Percentiles rank a stretch among this genome's conserved stretches.
phyloP scores from a whole-genome alignment of 1,139 yeast genomes.

The Pneumocystis oryctolagi region DNA sequence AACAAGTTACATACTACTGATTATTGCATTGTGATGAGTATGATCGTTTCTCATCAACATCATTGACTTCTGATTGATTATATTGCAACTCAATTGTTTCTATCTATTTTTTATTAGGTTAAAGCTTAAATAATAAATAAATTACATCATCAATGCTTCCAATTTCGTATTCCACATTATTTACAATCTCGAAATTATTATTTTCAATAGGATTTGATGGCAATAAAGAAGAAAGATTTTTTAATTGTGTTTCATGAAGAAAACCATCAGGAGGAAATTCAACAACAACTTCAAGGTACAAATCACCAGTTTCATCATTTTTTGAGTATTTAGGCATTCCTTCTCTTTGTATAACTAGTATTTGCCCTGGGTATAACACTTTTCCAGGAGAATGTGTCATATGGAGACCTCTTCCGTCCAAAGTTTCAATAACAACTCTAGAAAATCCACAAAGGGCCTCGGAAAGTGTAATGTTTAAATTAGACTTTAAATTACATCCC shows the following conservation, averaged over 20 bases:
- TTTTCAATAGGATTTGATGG: slow-evolving; percentile 1
- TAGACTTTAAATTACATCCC: slow-evolving; percentile 50
- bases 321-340: slow-evolving; percentile 63
- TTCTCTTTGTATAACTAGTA: slow-evolving; percentile 50
- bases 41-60: background rate
- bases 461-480: slow-evolving; percentile 46
- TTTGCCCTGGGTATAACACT: slow-evolving; percentile 68
- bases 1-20: background rate
- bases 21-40: background rate
- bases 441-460: slow-evolving; percentile 79
- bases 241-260: slow-evolving; percentile 21
- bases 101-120: background rate
- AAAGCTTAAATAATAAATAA: background rate
- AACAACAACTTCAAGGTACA: slow-evolving; percentile 55
- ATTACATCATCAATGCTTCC: slow-evolving; percentile 4
- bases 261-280: slow-evolving; percentile 77
- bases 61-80: background rate
- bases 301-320: slow-evolving; percentile 45
- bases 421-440: slow-evolving; percentile 45
- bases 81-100: background rate
- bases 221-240: slow-evolving; percentile 4
- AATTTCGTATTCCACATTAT: slow-evolving; percentile 4
- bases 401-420: slow-evolving; percentile 63
- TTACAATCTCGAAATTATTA: slow-evolving; percentile 2
- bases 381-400: slow-evolving; percentile 45